Conservation (phyloP, 2,329 filamentous ascomycete genomes). For the Periconia sp. region DNA sequence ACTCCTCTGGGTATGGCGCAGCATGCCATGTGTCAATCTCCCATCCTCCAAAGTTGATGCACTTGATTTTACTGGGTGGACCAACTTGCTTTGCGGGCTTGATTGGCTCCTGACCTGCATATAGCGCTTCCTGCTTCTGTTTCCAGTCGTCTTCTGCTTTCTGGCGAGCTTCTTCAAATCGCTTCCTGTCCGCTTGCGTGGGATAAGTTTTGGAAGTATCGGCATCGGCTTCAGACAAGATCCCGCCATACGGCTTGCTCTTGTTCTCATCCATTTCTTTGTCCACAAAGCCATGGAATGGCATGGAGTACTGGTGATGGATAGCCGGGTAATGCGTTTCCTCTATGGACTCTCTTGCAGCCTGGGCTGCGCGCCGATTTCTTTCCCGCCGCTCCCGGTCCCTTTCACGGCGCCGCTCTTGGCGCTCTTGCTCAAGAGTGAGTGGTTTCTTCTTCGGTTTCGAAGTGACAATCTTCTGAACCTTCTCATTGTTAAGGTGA, state of each 20-base stretch:
- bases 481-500: constrained; percentile 57
- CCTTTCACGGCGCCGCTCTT: constrained; percentile 40
- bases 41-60: constrained; percentile 96
- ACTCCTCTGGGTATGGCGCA: constrained; percentile 96
- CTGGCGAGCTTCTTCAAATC: constrained; percentile 88
- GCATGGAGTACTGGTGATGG: constrained; percentile 69
- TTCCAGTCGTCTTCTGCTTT: constrained; percentile 94
- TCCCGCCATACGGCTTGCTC: constrained; percentile 93
- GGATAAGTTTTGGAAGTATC: constrained; percentile 91
- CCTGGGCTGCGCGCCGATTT: constrained; percentile 54
- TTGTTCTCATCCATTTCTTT: constrained; percentile 88
- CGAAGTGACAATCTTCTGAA: constrained; percentile 66
- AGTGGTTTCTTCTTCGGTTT: constrained; percentile 59
- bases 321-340: constrained; percentile 64
- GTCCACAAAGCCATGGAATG: constrained; percentile 88
- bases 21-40: constrained; percentile 99
- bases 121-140: constrained; percentile 68
- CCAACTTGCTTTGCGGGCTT: constrained; percentile 70
- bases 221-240: constrained; percentile 85
- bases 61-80: constrained; percentile 95
- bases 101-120: constrained; percentile 67
- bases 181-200: constrained; percentile 76
- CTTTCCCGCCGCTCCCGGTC: constrained; percentile 50
- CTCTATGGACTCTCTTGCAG: constrained; percentile 47
- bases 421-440: constrained; percentile 38